Conservation (phyloP, 1,139 yeast genomes). For the Debaryomycetaceae sp. region DNA sequence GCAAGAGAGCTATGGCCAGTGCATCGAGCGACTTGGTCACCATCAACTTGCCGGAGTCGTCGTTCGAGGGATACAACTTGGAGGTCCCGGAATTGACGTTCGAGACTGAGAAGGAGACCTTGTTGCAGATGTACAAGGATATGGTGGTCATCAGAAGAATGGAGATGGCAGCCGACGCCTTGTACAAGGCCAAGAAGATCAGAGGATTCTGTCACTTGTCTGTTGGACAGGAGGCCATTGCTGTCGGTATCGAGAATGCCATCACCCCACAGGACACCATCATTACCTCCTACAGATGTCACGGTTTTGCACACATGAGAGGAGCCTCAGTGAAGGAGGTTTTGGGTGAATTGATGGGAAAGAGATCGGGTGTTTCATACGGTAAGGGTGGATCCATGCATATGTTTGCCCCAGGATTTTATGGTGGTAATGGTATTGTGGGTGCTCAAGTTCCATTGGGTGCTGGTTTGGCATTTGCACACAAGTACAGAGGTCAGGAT, state of each 20-base stretch:
- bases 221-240: constrained; percentile 98
- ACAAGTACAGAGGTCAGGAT: constrained; percentile 81
- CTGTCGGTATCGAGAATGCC: constrained; percentile 97
- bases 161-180: constrained; percentile 98
- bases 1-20: constrained; percentile 35
- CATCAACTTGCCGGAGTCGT: constrained; percentile 66
- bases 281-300: constrained; percentile 97
- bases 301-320: constrained; percentile 95
- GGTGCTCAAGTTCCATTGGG: constrained; percentile 99
- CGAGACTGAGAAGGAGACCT: constrained; percentile 73
- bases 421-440: constrained; percentile 99
- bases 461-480: constrained; percentile 96
- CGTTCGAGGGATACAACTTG: constrained; percentile 84
- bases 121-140: constrained; percentile 93
- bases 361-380: constrained; percentile 88
- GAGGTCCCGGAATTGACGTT: constrained; percentile 68
- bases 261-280: constrained; percentile 79
- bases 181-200: constrained; percentile 96
- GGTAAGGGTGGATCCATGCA: constrained; percentile 99
- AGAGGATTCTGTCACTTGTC: constrained; percentile 98
- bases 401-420: constrained; percentile 92
- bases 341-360: constrained; percentile 95
- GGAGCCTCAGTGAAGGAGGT: constrained; percentile 90
- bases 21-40: constrained; percentile 39
- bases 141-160: constrained; percentile 92